Percentiles rank a stretch among this genome's conserved stretches.
phyloP scores from a whole-genome alignment of 768 basidiomycete species.

The Boletus vinaceobasis region DNA sequence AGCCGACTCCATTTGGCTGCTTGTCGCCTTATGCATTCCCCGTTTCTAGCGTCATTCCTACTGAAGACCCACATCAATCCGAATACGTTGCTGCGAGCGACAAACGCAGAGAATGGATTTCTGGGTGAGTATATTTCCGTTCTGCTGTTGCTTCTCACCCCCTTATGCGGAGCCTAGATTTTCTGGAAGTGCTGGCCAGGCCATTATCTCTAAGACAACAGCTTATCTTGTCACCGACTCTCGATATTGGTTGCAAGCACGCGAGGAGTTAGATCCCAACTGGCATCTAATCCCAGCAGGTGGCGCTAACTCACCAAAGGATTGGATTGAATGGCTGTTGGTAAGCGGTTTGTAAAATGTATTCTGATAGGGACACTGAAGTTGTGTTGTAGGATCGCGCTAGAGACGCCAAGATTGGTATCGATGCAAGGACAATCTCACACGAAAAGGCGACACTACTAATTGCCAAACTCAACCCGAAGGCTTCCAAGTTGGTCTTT shows the following conservation, averaged over 20 bases:
- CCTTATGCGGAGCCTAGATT: conserved; percentile 42
- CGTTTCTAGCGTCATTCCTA: conserved; percentile 61
- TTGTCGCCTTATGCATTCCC: conserved; percentile 7
- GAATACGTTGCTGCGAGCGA: conserved; percentile 78
- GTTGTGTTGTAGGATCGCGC: conserved; percentile 34
- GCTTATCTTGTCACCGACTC: conserved; percentile 81
- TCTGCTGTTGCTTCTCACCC: conserved; percentile 23
- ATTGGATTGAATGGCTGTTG: conserved; percentile 80
- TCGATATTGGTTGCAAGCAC: conserved; percentile 80
- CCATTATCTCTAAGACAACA: conserved; percentile 58
- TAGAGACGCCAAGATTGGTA: conserved; percentile 57
- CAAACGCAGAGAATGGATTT: conserved; percentile 74
- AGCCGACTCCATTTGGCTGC: background rate
- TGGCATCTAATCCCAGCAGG: conserved; percentile 70
- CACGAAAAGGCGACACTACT: conserved; percentile 65
- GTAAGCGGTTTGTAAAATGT: conserved; percentile 34
- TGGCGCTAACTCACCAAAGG: conserved; percentile 48
- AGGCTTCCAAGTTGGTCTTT: conserved; percentile 67
- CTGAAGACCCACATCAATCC: conserved; percentile 79
- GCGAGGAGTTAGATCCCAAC: conserved; percentile 62
- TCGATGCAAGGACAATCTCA: conserved; percentile 82
- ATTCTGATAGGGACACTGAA: conserved; percentile 1
- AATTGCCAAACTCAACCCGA: conserved; percentile 49
- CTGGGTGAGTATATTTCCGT: conserved; percentile 51
- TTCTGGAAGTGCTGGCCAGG: conserved; percentile 65